Base-by-base conservation (phyloP, 2,329 filamentous ascomycete genomes). In the Daldinia sp. region DNA sequence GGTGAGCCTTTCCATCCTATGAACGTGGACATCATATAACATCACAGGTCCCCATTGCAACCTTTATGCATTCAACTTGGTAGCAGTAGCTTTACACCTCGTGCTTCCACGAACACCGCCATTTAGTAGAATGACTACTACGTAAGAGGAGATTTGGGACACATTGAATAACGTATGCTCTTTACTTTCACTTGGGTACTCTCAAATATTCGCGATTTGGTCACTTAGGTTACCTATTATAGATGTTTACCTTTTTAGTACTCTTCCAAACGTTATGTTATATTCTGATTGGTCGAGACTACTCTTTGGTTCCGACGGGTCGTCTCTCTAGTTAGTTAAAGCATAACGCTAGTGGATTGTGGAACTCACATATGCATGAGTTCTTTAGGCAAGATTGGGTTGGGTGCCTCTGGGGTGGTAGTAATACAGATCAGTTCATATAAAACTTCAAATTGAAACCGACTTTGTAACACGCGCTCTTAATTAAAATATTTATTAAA, bases 201-300 rank as follows among this genome's bases (percentile, higher is more conserved):
- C 26, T 33, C 3, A 30, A 30, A 30, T 7, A 50, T 50, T 13
- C 13, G n/a, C 46, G 3, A 30, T 30, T 28, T 10, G 13, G 33
- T 44, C 41, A 12, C 20, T 13, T 6, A 42, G 35, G 35, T 44
- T 20, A 18, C 42, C 12, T 23, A 44, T 7, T 20, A 7, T 10
- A 44, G 12, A 50, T 9, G 6, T 18, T 51, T 51, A 26, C 46
- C 46, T 51, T 18, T 51, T 51, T 51, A n/a, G 26, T 51, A 51
- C 18, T 42, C 18, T 42, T 42, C n/a, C 13, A 42, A 42, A 42
- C 13, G 6, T 7, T 15, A 33, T 1, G 1, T 9, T 18, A 33
- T 51, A 33, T 30, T 51, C 46, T 33, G 18, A 51, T 51, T 51
- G 46, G 26, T 12, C 18, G 46, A 12, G 26, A 51, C 15, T 10